Base-by-base conservation (phyloP, 2,329 filamentous ascomycete genomes). In the Paracoccidioides lutzii region DNA sequence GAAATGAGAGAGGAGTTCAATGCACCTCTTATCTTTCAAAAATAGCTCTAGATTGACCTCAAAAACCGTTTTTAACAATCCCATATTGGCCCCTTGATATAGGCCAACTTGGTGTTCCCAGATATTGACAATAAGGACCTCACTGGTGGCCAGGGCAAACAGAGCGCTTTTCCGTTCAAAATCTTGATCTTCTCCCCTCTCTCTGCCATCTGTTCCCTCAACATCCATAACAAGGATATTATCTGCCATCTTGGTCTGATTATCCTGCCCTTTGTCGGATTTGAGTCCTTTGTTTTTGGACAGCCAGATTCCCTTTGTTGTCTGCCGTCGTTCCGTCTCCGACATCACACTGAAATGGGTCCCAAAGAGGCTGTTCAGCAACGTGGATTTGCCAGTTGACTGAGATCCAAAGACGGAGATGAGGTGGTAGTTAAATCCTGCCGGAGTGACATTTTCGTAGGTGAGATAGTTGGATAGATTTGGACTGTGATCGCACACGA, bases 161-260 rank as follows among this genome's bases (percentile, higher is more conserved):
- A 98, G 80, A 30, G 93, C 93, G 71, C 90, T 96, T 77, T 98
- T 98, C 67, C 93, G 82, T 79, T 98, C 93, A 71, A 98, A 98
- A 69, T 98, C 93, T 72, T 98, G 93, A 69, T 98, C 93, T 72
- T 98, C 93, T 61, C 93, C 93, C 62, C 93, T 81, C 75, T 98
- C 93, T 63, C 93, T 83, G 53, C 93, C 93, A 70, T 98, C 93
- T 9, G 93, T 97, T 62, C 93, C 93, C 73, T 98, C 93, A 45
- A 98, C 93, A 68, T 98, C 93, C 93, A 98, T 98, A 64, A 98
- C 93, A 60, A 98, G 77, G 65, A 98, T 96, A 72, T 98, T 98
- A 66, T 95, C 89, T 55, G 91, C 90, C 90, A 97, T 96, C 61
- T 76, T 73, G 51, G 71, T 73, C 55, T 73, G 76, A 40, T 50